A percentile compares a stretch with the other conserved stretches of the same genome.
These are phyloP conservation scores for Lasiosphaeria ovina DNA, from an alignment of 495 filamentous ascomycete genomes.

Conservation along the genomic window DNA sequence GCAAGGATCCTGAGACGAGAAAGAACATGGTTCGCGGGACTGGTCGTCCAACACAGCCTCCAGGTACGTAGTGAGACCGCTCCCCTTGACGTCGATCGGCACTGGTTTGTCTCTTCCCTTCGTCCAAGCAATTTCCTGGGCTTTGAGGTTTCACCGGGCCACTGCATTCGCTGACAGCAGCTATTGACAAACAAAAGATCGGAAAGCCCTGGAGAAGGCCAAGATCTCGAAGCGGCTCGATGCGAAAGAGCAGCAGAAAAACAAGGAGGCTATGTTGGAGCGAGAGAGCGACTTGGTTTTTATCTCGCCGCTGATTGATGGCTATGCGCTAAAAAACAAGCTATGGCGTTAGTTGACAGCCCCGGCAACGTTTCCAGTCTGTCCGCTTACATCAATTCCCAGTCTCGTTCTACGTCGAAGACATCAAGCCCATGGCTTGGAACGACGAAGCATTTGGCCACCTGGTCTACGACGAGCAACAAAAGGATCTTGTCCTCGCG, in stretches of 20 bases:
- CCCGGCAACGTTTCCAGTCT: neutral
- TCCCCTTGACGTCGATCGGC: too few relatives aligned
- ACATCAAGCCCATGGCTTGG: constrained; percentile 34
- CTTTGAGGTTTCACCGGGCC: too few relatives aligned
- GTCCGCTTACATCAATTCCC: neutral
- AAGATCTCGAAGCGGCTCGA: constrained; percentile 18
- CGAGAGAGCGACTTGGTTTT: constrained; percentile 29
- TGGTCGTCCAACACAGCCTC: neutral
- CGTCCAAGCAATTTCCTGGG: too few relatives aligned
- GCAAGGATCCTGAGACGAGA: constrained; percentile 15
- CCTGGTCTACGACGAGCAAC: constrained; percentile 38
- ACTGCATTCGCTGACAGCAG: too few relatives aligned
- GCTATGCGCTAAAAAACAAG: constrained; percentile 41
- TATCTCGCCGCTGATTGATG: constrained; percentile 34
- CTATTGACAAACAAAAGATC: neutral
- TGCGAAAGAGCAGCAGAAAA: constrained; percentile 26
- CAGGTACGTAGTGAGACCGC: neutral
- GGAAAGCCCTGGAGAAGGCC: neutral
- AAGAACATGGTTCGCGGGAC: constrained; percentile 12
- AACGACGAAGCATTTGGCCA: constrained; percentile 39
- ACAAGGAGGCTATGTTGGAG: constrained; percentile 25
- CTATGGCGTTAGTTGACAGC: constrained; percentile 22
- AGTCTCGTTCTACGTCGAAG: constrained; percentile 35
- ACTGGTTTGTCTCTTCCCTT: too few relatives aligned
- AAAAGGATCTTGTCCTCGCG: constrained; percentile 40